Percentiles rank a stretch among this genome's conserved stretches.
These are phyloP conservation scores for Pestalotiopsis sp. DNA, from an alignment of 2,329 filamentous ascomycete species.

Conservation along the genomic window DNA sequence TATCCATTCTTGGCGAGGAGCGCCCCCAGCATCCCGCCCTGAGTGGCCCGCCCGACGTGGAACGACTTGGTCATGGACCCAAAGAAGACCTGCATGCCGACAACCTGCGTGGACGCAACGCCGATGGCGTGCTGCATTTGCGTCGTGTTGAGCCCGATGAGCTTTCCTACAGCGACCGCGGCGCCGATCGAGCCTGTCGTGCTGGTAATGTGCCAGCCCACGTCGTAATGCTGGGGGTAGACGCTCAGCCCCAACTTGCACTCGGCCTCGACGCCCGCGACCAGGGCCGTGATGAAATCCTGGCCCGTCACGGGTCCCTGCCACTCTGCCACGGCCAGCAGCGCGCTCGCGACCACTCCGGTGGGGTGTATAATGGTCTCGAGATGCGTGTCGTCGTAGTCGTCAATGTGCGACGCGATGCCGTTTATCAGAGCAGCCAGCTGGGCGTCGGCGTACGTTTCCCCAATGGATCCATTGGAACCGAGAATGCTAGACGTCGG, in stretches of 20 bases:
- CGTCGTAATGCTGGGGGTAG: conserved; percentile 56
- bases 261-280: conserved; percentile 54
- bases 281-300: conserved; percentile 53
- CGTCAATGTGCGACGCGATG: conserved; percentile 57
- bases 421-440: conserved; percentile 56
- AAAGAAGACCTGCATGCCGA: conserved; percentile 57
- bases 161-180: conserved; percentile 52
- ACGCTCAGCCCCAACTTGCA: conserved; percentile 56
- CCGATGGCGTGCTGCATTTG: conserved; percentile 54
- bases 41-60: conserved; percentile 55
- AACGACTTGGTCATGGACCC: conserved; percentile 59
- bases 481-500: conserved; percentile 35
- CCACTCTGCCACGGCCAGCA: conserved; percentile 50
- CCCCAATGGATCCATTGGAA: conserved; percentile 26
- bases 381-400: conserved; percentile 60
- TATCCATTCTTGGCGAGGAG: conserved; percentile 47
- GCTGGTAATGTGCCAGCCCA: conserved; percentile 59
- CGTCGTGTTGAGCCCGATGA: conserved; percentile 41
- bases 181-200: conserved; percentile 55
- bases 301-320: conserved; percentile 41
- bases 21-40: conserved; percentile 49
- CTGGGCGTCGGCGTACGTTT: conserved; percentile 42
- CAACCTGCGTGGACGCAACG: conserved; percentile 55
- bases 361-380: conserved; percentile 60
- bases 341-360: conserved; percentile 51